Conservation (phyloP, 2,329 filamentous ascomycete species). For the Pseudocercospora fijiensis region DNA sequence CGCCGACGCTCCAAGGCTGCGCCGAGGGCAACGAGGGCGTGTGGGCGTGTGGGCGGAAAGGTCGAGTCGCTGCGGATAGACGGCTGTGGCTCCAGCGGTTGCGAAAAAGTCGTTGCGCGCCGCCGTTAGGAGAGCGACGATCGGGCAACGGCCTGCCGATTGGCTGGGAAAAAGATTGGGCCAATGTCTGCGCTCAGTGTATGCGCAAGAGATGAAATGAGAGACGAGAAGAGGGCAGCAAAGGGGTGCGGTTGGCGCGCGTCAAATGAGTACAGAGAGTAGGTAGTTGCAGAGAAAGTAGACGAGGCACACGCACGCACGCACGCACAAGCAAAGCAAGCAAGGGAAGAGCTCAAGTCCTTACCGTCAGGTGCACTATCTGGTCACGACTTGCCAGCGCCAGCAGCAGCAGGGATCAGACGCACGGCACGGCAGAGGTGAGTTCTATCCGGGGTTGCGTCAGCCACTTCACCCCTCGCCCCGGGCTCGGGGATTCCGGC, state of each 20-base stretch:
- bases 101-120: not conserved
- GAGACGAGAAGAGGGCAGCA: conserved; percentile 11
- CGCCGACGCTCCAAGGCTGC: conserved; percentile 1
- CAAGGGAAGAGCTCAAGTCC: not conserved
- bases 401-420: conserved; percentile 2
- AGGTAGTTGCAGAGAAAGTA: not conserved
- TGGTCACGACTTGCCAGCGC: not conserved
- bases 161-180: conserved; percentile 12
- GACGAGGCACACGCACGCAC: not conserved
- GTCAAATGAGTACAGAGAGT: not conserved
- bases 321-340: not conserved
- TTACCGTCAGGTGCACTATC: not conserved
- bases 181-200: conserved; percentile 6
- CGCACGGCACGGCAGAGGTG: conserved; percentile 3
- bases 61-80: conserved; percentile 8
- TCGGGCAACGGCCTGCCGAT: conserved; percentile 9
- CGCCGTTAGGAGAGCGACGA: not conserved
- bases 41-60: not conserved
- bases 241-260: not conserved
- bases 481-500: no score
- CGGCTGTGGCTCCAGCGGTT: conserved; percentile 5
- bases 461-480: no score
- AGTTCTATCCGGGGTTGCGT: no score
- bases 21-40: not conserved
- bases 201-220: conserved; percentile 16